Conservation (phyloP, 192 early-diverging fungal genomes). For the Coemansia aciculifera region DNA sequence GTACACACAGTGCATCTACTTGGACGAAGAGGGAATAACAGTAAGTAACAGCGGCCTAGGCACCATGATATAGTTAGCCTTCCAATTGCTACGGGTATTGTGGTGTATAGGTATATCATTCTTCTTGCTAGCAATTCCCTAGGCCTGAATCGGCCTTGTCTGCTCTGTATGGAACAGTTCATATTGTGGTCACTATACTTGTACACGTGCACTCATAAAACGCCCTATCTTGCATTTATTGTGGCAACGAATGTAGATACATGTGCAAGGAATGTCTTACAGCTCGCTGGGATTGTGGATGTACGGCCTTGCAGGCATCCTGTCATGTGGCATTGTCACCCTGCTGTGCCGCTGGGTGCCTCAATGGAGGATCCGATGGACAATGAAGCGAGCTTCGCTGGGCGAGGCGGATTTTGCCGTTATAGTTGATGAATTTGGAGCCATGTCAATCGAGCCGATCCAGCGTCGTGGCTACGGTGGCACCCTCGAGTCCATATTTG, state of each 20-base stretch:
- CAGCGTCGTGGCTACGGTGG: conserved; percentile 64
- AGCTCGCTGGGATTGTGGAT: conserved; percentile 52
- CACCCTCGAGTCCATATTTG: conserved; percentile 69
- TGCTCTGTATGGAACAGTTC: neutral
- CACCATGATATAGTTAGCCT: neutral
- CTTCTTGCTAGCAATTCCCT: neutral
- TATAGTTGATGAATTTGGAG: conserved; percentile 73
- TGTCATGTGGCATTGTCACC: conserved; percentile 71
- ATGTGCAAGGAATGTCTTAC: conserved; percentile 64
- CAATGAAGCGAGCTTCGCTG: conserved; percentile 64
- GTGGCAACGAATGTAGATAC: neutral
- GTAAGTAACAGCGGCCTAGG: conserved; percentile 22
- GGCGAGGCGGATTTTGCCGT: conserved; percentile 70
- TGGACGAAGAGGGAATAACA: conserved; percentile 72
- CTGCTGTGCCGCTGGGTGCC: conserved; percentile 88
- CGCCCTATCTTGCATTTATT: neutral
- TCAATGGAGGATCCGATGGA: conserved; percentile 68
- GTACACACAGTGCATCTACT: conserved; percentile 54
- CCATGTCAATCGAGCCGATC: conserved; percentile 56
- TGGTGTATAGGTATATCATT: neutral
- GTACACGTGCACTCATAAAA: neutral
- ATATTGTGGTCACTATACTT: neutral
- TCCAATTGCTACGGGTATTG: neutral
- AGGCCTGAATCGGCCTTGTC: neutral
- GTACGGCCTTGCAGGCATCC: conserved; percentile 65